Base-by-base conservation (phyloP, 352 stramenopile genomes). In the Globisporangium ultimum region DNA sequence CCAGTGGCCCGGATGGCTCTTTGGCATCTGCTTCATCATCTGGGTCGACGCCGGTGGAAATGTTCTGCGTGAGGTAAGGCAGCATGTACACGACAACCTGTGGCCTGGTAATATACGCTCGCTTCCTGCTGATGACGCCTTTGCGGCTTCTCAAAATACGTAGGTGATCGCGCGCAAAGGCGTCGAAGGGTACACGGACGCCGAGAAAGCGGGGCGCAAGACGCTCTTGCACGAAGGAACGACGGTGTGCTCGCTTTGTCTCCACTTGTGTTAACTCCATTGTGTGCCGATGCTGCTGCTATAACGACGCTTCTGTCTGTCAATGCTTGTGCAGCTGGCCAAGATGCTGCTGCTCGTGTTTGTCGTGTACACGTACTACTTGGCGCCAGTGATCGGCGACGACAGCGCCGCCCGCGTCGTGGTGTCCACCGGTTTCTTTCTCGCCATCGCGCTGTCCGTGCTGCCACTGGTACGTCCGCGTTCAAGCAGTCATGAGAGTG, bases 301-400 rank as follows among this genome's bases (percentile, higher is more conserved):
- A 17, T 21, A 24, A 38, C 48, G 10, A 21, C 21, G 12, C 3
- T 11, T 15, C 3, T 36, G 1, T 10, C 7, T 36, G 28, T 36
- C 28, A 36, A 6, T 36, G 28, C 7, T 21, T 3, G 1, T 40
- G 22, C 34, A 80, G 72, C 56, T 91, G 42, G 78, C 74, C 54
- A 91, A 91, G 58, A 75, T 87, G 56, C 52, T 91, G 49, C 53
- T 88, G 59, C 76, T 91, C 3, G 70, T 87, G 40, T 68, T 91
- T 8, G 61, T 89, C n/a, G 66, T 91, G 12, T 91, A 91, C 74
- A 89, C 76, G 28, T 87, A 88, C 64, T 91, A 84, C 48, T 32
- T 91, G n/a, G 64, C 67, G 20, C 66, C 75, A 42, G 61, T 70
- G 28, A 79, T 91, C 54, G 68, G 73, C 38, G 70, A 87, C 12